These are phyloP conservation scores for Actinomucor elegans DNA, from an alignment of 371 early-diverging fungal genomes.

Conservation along the genomic window DNA sequence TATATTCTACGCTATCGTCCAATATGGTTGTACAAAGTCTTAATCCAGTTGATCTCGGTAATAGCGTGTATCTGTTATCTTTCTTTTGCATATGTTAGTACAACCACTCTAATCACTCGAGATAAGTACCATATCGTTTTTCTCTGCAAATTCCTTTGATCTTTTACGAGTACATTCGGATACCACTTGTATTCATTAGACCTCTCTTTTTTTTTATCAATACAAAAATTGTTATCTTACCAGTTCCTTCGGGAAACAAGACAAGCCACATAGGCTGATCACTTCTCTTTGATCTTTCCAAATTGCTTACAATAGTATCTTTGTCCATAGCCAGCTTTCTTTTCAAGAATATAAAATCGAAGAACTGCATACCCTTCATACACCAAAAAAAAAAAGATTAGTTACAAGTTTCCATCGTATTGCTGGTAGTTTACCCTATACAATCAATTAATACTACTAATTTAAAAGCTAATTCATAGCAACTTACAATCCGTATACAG, in stretches of 20 bases:
- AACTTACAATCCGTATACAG: constrained; percentile 79
- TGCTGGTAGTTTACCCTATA: constrained; percentile 9
- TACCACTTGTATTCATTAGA: constrained; percentile 6
- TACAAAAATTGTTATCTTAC: constrained; percentile 24
- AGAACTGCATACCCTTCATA: constrained; percentile 82
- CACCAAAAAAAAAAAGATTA: background rate
- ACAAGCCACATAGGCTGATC: constrained; percentile 78
- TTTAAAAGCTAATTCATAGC: background rate
- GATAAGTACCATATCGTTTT: constrained; percentile 52
- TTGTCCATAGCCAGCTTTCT: constrained; percentile 79
- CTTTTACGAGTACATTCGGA: constrained; percentile 39
- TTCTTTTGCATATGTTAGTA: too few relatives aligned
- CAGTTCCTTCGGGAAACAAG: constrained; percentile 92
- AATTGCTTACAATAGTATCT: constrained; percentile 41
- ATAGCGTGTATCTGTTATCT: constrained; percentile 59
- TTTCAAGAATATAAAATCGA: constrained; percentile 84
- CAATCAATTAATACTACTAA: background rate
- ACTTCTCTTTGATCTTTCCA: constrained; percentile 35
- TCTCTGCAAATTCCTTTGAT: constrained; percentile 51
- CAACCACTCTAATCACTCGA: background rate
- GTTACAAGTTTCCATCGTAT: too few relatives aligned
- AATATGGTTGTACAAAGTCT: constrained; percentile 61
- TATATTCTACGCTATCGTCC: constrained; percentile 59
- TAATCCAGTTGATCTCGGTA: constrained; percentile 83
- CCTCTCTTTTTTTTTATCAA: constrained; percentile 30